Conservation (phyloP, 306 rosid genomes). For the Mimosa pudica region DNA sequence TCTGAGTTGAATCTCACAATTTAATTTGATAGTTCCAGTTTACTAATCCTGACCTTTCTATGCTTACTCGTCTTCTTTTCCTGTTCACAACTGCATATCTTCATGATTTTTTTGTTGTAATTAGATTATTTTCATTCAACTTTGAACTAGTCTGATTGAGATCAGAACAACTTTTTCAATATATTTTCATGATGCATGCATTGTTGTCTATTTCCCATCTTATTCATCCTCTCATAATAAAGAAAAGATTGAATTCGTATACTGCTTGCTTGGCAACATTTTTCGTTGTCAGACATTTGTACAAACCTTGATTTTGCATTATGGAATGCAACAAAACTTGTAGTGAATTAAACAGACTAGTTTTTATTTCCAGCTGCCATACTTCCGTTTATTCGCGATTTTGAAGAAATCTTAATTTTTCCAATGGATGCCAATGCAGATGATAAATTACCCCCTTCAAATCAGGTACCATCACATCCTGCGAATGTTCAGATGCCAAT, state of each 20-base stretch:
- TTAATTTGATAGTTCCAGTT: background rate
- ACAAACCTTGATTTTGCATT: background rate
- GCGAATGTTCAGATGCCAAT: constrained; percentile 53
- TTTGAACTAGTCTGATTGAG: background rate
- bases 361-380: background rate
- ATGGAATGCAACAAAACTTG: background rate
- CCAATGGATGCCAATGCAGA: constrained; percentile 38
- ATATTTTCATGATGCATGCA: background rate
- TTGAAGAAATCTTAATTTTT: background rate
- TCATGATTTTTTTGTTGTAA: background rate
- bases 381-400: constrained; percentile 1
- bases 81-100: background rate
- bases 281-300: constrained; percentile 15
- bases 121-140: constrained; percentile 17
- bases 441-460: constrained; percentile 38
- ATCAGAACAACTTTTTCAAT: background rate
- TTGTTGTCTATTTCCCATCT: background rate
- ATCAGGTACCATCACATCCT: constrained; percentile 35
- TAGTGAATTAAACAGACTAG: background rate
- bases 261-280: background rate
- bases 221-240: background rate
- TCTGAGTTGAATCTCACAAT: background rate
- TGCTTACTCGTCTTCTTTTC: constrained; percentile 28
- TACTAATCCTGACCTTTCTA: constrained; percentile 9
- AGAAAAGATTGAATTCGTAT: constrained; percentile 16